Percentiles rank a stretch among this genome's conserved stretches.
These are phyloP conservation scores for Pseudogymnoascus sp. DNA, from an alignment of 2,329 filamentous ascomycete genomes.

Conservation along the genomic window DNA sequence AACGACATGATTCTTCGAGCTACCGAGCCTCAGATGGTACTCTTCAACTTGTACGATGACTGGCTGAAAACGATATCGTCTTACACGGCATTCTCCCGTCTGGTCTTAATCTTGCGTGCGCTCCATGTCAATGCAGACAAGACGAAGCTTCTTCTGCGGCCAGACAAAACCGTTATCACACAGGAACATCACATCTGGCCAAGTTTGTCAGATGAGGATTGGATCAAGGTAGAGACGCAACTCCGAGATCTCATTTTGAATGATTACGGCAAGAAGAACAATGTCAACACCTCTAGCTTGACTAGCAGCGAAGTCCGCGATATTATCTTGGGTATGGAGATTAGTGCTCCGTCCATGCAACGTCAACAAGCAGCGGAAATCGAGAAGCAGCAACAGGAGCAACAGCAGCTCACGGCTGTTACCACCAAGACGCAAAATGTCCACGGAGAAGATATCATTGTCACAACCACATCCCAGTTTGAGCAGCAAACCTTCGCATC, in stretches of 20 bases:
- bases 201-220: constrained; percentile 85
- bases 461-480: constrained; percentile 95
- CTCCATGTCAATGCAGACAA: constrained; percentile 98
- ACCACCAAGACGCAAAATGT: constrained; percentile 98
- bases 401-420: constrained; percentile 90
- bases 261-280: constrained; percentile 99
- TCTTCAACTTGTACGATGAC: constrained; percentile 98
- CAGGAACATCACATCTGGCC: constrained; percentile 99
- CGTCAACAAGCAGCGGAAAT: constrained; percentile 97
- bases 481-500: constrained; percentile 97
- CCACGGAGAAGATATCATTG: constrained; percentile 94
- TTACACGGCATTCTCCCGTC: constrained; percentile 94
- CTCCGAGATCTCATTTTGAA: constrained; percentile 93
- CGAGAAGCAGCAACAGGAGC: constrained; percentile 96
- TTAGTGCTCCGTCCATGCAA: constrained; percentile 95
- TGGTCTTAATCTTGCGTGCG: constrained; percentile 87
- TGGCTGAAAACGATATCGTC: constrained; percentile 98
- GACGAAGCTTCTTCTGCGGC: constrained; percentile 88
- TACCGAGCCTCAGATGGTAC: constrained; percentile 98
- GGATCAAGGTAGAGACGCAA: constrained; percentile 99
- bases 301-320: constrained; percentile 96
- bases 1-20: constrained; percentile 98
- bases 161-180: constrained; percentile 96
- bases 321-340: constrained; percentile 99
- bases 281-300: constrained; percentile 94